A percentile compares a stretch with the other conserved stretches of the same genome.
Evolutionary conservation across 1,139 yeast species (phyloP).

Genomic region (Saccharomycopsis crataegensis): DNA sequence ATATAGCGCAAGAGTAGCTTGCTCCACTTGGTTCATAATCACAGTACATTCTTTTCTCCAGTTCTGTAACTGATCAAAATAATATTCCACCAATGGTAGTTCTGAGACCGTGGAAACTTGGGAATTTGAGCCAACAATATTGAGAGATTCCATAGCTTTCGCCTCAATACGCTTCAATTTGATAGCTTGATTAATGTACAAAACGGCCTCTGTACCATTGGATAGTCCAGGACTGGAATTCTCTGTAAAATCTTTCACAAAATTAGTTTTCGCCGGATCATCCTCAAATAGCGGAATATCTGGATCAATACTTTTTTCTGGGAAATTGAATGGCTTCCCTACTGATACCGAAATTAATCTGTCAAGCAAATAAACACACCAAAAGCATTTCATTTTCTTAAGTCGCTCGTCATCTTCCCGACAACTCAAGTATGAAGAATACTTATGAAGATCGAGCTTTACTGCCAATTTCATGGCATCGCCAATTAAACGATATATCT

Average conservation of each 20-base stretch:
- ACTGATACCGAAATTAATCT: slow-evolving; percentile 50
- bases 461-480: slow-evolving; percentile 42
- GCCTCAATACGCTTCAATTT: slow-evolving; percentile 49
- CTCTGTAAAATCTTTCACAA: slow-evolving; percentile 1
- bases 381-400: slow-evolving; percentile 43
- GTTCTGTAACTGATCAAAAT: slow-evolving; percentile 39
- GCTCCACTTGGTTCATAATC: slow-evolving; percentile 37
- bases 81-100: slow-evolving; percentile 37
- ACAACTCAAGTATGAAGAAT: slow-evolving; percentile 29
- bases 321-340: slow-evolving; percentile 43
- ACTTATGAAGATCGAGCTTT: slow-evolving; percentile 32
- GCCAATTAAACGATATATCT: slow-evolving; percentile 41
- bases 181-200: slow-evolving; percentile 46
- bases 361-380: slow-evolving; percentile 52
- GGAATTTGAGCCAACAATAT: slow-evolving; percentile 31
- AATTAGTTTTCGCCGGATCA: slow-evolving; percentile 30
- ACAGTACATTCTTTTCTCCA: slow-evolving; percentile 46
- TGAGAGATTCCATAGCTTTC: slow-evolving; percentile 42
- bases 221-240: neutral
- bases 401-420: slow-evolving; percentile 27
- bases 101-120: slow-evolving; percentile 28
- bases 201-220: slow-evolving; percentile 23
- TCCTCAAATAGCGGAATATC: slow-evolving; percentile 42
- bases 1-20: slow-evolving; percentile 44
- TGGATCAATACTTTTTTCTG: slow-evolving; percentile 38